Evolutionary conservation across 495 filamentous ascomycete genomes (phyloP), one percentile per base, ranked within the genome.

Genomic region (Penicillium bialowiezense): DNA sequence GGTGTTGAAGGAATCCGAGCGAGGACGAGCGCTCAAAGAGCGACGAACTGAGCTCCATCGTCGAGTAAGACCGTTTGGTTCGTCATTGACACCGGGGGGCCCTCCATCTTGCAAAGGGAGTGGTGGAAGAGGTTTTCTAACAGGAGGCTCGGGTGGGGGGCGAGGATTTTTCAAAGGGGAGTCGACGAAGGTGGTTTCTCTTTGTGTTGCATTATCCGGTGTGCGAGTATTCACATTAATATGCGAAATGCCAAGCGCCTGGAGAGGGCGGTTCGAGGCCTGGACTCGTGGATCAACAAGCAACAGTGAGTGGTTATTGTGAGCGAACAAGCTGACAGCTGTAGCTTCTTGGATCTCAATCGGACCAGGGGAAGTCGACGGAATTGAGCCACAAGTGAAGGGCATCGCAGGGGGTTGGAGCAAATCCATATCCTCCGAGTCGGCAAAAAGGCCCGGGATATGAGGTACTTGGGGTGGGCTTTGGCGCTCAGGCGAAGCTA

Each of bases 221-320:
- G 71, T 68, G 15, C 51, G 50, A 17, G 62, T 51, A 24, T 56
- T 17, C n/a, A 48, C 26, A 31, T 21, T 26, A 14, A 51, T 46
- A 44, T 50, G 34, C 20, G 44, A 35, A 35, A 59, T 53, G 34
- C 55, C 63, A 48, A 60, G 63, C 23, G 42, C 50, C 19, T 45
- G 42, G 17, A 64, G 54, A 14, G 38, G 51, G 7, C 47, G 60
- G n/a, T 60, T 56, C 26, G 57, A 56, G 14, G 65, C 54, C 21
- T 68, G 68, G 28, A 67, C 65, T 66, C 76, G 81, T 55, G 90
- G 86, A 33, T 95, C 80, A 33, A 95, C 84, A 46, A 95, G 69
- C 37, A 93, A 69, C 9, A 90, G 73, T 3, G 89, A 92, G 50
- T 84, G 83, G 53, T 95, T 96, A 61, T 90, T 89, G 63, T 96